Base-by-base conservation (phyloP, 495 filamentous ascomycete species). In the Podospora tetraspora region DNA sequence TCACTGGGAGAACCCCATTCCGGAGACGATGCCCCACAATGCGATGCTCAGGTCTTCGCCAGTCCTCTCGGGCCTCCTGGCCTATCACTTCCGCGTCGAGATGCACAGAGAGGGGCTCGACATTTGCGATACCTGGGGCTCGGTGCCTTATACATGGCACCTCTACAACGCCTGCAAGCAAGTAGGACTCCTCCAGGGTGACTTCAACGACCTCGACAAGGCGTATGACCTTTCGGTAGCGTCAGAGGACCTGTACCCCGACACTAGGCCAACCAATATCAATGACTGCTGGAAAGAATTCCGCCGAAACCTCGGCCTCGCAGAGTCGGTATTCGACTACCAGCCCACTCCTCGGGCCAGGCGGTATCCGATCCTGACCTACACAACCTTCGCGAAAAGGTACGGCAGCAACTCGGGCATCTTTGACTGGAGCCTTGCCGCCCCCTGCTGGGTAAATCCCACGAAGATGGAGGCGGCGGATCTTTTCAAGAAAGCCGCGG, bases 181-280 rank as follows among this genome's bases (percentile, higher is more conserved):
- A n/a, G 73, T 80, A 59, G 66, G 68, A 16, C 57, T 81, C 11
- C 5, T 81, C 9, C 7, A 63, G 0, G 25, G 1, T 10, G 9
- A 4, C 1, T 84, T 79, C 77, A 62, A 68, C 8, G 82, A 83
- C 37, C 80, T 82, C 78, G 75, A 78, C 8, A 2, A 79, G 1
- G 60, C 75, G 3, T 56, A 68, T 1, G 24, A 43, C 7, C 22
- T 80, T 8, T 66, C 79, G 9, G 66, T 70, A 0, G 32, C 12
- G 1, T 71, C 13, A 13, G 4, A 3, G 34, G 13, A 67, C 37
- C 74, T 82, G 61, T 80, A 78, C 59, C 74, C 78, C 0, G 79
- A 73, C 12, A 69, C 73, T 9, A 24, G 62, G 9, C 81, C 81
- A 0, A 70, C 23, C 25, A 69, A 27, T 13, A 56, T 63, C 3